phyloP scores from a whole-genome alignment of 495 filamentous ascomycete genomes.

The Aspergillus leporis region DNA sequence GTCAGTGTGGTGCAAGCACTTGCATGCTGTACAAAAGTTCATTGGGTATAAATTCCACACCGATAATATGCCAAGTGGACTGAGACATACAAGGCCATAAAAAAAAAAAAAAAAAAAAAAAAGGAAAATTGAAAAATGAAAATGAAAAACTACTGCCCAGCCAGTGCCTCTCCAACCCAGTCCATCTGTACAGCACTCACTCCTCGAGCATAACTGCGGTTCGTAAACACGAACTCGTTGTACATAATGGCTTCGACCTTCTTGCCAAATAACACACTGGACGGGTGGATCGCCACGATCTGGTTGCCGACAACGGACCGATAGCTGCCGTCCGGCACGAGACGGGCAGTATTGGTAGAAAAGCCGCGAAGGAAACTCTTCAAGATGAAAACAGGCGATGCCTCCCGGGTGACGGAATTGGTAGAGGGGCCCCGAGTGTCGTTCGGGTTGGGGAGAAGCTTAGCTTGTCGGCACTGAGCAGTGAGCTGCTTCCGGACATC shows the following conservation, averaged over 20 bases:
- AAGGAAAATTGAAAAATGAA: background rate
- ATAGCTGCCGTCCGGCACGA: slow-evolving; percentile 84
- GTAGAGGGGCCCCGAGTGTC: slow-evolving; percentile 8
- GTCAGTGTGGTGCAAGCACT: background rate
- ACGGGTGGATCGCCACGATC: slow-evolving; percentile 85
- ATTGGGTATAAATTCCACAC: slow-evolving; percentile 1
- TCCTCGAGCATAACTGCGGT: slow-evolving; percentile 83
- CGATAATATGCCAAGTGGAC: background rate
- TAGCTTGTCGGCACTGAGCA: slow-evolving; percentile 55
- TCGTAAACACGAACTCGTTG: slow-evolving; percentile 93
- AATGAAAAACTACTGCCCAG: slow-evolving; percentile 22
- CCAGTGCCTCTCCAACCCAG: slow-evolving; percentile 77
- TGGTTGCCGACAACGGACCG: slow-evolving; percentile 82
- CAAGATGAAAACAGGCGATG: slow-evolving; percentile 55
- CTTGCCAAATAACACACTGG: slow-evolving; percentile 78
- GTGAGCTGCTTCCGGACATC: slow-evolving; percentile 89
- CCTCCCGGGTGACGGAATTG: slow-evolving; percentile 22
- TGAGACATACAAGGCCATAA: background rate
- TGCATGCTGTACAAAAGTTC: background rate
- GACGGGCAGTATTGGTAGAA: slow-evolving; percentile 74
- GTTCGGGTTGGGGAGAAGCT: slow-evolving; percentile 33
- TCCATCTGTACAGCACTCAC: slow-evolving; percentile 85
- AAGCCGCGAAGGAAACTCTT: slow-evolving; percentile 84
- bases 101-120: slow-evolving; percentile 1
- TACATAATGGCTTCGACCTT: slow-evolving; percentile 96